Base-by-base conservation (phyloP, 1,139 yeast species). In the Candida sanyaensis region DNA sequence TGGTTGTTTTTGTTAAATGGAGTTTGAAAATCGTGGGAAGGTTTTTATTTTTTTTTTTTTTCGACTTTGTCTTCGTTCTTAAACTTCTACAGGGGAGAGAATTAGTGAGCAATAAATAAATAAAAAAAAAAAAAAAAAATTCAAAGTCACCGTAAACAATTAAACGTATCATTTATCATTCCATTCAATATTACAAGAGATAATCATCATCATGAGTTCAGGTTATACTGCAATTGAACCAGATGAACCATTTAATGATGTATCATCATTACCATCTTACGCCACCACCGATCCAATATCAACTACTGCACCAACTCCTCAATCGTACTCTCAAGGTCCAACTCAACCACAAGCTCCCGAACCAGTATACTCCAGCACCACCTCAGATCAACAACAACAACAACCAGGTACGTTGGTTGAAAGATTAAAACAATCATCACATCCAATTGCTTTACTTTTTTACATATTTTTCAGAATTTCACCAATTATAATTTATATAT, bases 371-470 rank as follows among this genome's bases (percentile, higher is more conserved):
- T 9, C 37, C 37, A 27, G 30, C 44, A 38, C 52, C 21, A 17
- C 11, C 26, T 26, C 51, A 13, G 48, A 55, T 42, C 61, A 62
- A 3, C 42, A 29, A 32, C 42, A 29, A 32, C 11, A 7, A 5
- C 37, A 24, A 41, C 37, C 43, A 24, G 38, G 21, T 10, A 54
- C 70, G 4, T 62, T 65, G 61, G 46, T 59, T 7, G 61, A 67
- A 45, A 55, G 60, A 48, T 54, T 68, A n/a, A 64, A 58, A 50
- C 71, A 86, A 61, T 87, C 95, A 5, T 84, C 95, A n/a, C 96
- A 89, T 62, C 96, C 96, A 6, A 68, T 86, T 24, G 96, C 96
- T 1, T 70, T 88, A 9, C 52, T 86, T 10, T 83, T 81, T 62
- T 88, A 78, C 62, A 70, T 89, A 12, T 75, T 76, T 40, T 81